Evolutionary conservation across 179 eudicot species (phyloP), one percentile per base, ranked within the genome.

Genomic region (Spinacia oleracea): DNA sequence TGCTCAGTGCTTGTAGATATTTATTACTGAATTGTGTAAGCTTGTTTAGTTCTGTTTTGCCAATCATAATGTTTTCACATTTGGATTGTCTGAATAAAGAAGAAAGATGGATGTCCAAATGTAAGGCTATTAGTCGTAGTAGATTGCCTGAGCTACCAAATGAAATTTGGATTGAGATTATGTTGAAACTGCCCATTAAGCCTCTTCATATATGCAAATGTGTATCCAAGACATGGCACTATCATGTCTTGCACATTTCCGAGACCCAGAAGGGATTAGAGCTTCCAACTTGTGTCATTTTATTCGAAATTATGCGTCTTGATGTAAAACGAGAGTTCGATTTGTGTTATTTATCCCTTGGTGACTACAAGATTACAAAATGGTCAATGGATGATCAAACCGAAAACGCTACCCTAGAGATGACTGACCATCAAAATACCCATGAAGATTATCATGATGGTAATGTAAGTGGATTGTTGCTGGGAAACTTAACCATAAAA

Each of bases 171-270:
- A 15, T 23, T n/a, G 31, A 59, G 64, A 59, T 59, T 23, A 59
- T 59, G 64, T 25, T 31, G 64, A 59, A 59, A 59, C 25, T 59
- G 64, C 64, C 64, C 8, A 59, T 59, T 59, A 59, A 59, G 64
- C 12, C 32, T 23, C 64, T 59, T 59, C 31, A 59, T 10, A 12
- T 1, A 7, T 59, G 34, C 2, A 59, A 59, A 59, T 59, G 31
- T 59, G 64, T 59, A 9, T 59, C 64, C 14, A 59, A 59, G 64
- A 25, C 64, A 59, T 59, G 64, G 14, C 64, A 59, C 34, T 59
- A 32, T 7, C 32, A 23, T 59, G 64, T 59, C 10, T 59, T 32
- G 9, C 15, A 59, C 34, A 11, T 59, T 59, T 59, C 25, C 5
- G n/a, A 14, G 9, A 25, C 31, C 64, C 64, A 59, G n/a, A 59